Evolutionary conservation across 2,329 filamentous ascomycete genomes (phyloP), one percentile per base, ranked within the genome.

Genomic region (Xylaria sp.): DNA sequence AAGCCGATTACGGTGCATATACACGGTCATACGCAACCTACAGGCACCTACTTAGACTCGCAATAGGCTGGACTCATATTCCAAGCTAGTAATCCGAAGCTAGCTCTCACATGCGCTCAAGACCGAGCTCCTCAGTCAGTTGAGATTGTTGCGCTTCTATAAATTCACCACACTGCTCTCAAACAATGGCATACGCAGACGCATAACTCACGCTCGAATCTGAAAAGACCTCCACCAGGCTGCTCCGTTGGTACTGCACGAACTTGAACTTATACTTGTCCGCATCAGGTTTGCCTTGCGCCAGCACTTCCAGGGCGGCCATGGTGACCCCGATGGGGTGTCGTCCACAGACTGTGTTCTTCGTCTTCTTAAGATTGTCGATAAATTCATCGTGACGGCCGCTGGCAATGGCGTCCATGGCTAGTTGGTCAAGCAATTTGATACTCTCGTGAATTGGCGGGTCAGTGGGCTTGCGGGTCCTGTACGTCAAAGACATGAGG

Each of bases 131-230:
- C 10, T 48, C 61, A 60, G 54, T 39, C 15, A 39, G 25, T 49
- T 5, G 33, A 55, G 28, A 31, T 4, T 9, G 10, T 9, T 46
- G 28, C 6, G 28, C 3, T 28, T 28, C 36, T 52, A 28, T 48
- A 51, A 6, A 62, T 41, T 60, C 54, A 62, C 61, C 58, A 41
- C 33, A 31, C 64, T 58, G 12, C 31, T 46, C 39, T 78, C 71
- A 94, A 41, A 94, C 77, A 18, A 94, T 85, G 9, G 94, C 94
- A 84, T 96, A 97, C 3, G 94, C 96, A 78, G 94, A 95, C 2
- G 93, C 94, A 80, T 99, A 99, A 82, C 94, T 98, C 61, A 99
- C 96, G 74, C 94, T 98, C 73, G 90, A 96, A 72, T 97, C 93
- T 18, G 78, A 80, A 0, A 91, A 84, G 36, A 85, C 84, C 72